Evolutionary conservation across 2,329 filamentous ascomycete species (phyloP).

Genomic region (Rutstroemia sp.): DNA sequence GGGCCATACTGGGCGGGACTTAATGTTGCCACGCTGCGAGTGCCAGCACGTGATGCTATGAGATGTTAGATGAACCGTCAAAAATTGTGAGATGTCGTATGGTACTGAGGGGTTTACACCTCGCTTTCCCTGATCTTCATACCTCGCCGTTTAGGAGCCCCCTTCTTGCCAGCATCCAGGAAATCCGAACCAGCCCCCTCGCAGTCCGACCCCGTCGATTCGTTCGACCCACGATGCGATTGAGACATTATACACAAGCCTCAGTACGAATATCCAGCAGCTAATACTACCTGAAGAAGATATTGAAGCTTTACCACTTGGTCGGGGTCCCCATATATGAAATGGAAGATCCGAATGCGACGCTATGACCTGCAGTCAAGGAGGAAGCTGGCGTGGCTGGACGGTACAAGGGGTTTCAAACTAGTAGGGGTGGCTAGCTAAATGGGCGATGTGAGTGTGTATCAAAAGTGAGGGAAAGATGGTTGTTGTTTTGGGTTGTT

Average conservation of each 20-base stretch:
- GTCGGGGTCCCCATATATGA: too few relatives aligned
- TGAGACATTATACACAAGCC: neutral
- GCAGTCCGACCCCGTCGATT: neutral
- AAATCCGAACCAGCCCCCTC: neutral
- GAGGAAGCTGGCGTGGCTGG: too few relatives aligned
- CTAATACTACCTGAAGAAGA: neutral
- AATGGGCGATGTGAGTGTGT: too few relatives aligned
- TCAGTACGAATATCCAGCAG: neutral
- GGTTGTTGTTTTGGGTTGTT: too few relatives aligned
- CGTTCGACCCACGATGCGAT: neutral
- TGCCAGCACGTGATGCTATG: constrained; percentile 36
- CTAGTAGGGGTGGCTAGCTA: too few relatives aligned
- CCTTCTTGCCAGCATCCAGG: neutral
- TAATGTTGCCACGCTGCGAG: constrained; percentile 76
- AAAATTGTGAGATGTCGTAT: neutral
- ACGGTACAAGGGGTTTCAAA: too few relatives aligned
- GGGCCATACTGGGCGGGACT: constrained; percentile 5
- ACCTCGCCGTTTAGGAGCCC: constrained; percentile 20
- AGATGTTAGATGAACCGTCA: constrained; percentile 12
- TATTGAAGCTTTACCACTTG: neutral
- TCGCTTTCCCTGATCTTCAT: constrained; percentile 2
- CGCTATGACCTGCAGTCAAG: too few relatives aligned
- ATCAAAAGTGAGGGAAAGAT: too few relatives aligned
- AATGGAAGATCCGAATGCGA: too few relatives aligned
- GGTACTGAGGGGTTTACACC: neutral